These are phyloP conservation scores for Ustilago vetiveriae DNA, from an alignment of 1,284 basidiomycete species.

Conservation along the genomic window DNA sequence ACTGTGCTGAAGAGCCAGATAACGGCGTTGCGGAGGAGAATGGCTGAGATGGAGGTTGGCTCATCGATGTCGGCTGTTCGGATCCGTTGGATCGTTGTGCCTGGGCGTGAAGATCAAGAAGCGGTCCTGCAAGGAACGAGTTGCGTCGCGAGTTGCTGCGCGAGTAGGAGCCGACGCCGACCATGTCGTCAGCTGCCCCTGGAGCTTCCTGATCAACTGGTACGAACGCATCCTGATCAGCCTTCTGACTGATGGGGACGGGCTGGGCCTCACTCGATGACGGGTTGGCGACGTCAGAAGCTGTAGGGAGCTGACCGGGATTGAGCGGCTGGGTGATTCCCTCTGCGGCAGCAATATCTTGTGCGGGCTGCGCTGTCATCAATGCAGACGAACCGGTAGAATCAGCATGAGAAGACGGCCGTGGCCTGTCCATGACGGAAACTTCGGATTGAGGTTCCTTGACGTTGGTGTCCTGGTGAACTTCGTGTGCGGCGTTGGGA, in stretches of 20 bases:
- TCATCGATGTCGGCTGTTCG: not conserved
- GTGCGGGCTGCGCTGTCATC: constrained; percentile 1
- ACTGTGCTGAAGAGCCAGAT: not conserved
- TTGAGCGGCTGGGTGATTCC: not conserved
- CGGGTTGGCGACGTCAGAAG: not conserved
- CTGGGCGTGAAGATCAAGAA: constrained; percentile 19
- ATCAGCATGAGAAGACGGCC: constrained; percentile 29
- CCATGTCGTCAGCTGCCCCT: constrained; percentile 29
- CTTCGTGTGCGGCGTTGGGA: not conserved
- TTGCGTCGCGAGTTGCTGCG: constrained; percentile 50
- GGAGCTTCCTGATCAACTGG: not conserved
- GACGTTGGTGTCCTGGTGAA: not conserved
- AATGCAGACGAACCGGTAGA: constrained; percentile 24
- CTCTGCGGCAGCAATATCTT: not conserved
- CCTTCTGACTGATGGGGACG: not conserved
- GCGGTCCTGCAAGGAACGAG: constrained; percentile 37
- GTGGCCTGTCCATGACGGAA: constrained; percentile 27
- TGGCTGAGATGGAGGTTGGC: not conserved
- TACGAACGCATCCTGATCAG: not conserved
- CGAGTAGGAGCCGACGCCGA: constrained; percentile 51
- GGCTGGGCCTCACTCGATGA: not conserved
- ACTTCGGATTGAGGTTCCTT: not conserved
- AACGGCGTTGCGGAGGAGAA: not conserved
- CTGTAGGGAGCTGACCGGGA: not conserved
- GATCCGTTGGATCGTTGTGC: not conserved